Evolutionary conservation across 129 eudicot genomes (phyloP), one percentile per base, ranked within the genome.

Genomic region (Pseudognaphalium luteoalbum): DNA sequence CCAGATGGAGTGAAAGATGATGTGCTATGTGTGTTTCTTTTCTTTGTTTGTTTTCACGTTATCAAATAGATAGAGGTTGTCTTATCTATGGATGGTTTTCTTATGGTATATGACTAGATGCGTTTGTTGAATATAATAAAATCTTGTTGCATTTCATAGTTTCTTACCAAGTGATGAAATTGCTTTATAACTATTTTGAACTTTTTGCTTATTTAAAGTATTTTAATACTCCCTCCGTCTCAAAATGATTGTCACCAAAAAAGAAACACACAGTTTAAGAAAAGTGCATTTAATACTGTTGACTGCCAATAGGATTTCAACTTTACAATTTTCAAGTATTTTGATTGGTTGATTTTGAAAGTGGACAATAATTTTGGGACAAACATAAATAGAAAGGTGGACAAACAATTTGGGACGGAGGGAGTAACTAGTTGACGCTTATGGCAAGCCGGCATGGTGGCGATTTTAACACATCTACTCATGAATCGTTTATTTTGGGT

Each of bases 1-100:
- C 39, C 52, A 39, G 70, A 9, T 28, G 54, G n/a, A 28, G 70
- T 74, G 47, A 74, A 62, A 25, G 71, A 44, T 75, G 71, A 63
- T 63, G 71, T 19, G 29, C 44, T 29, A 17, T 41, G 44, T 29
- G 63, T 58, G 57, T 54, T 17, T 33, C 11, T 39, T 35, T 66
- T 21, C 14, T 35, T 66, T 35, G 6, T 34, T 66, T 66, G 0
- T 33, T 66, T 67, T 67, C 19, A 5, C 2, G 6, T 74, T 28
- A 9, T 63, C 12, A 11, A 42, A 14, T 47, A 50, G 7, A 10
- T 42, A 25, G 14, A 22, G 60, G 28, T 39, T 4, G 25, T 44
- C 56, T 59, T 62, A 62, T 75, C 19, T 51, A 25, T 25, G n/a
- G 34, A 44, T 44, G 30, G 61, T 75, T 64, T 75, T 47, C 21